Evolutionary conservation across 192 early-diverging fungal species (phyloP), one percentile per base, ranked within the genome.

Genomic region (Podila horticola): DNA sequence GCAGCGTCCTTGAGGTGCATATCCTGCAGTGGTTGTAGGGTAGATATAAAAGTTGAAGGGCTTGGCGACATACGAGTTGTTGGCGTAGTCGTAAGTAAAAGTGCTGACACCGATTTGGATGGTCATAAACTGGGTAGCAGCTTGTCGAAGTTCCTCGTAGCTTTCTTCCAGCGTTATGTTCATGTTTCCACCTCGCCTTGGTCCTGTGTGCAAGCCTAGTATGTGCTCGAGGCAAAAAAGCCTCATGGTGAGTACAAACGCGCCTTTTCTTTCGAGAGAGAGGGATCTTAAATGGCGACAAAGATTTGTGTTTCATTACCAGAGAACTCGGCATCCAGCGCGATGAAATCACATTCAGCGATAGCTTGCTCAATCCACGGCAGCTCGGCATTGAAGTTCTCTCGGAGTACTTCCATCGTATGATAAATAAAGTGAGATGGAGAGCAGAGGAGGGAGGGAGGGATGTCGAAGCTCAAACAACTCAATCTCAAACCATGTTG

Each of bases 31-130:
- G 4, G 84, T 71, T 4, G 84, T 83, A 7, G 95, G 95, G 69
- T 97, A 97, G n/a, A 97, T 87, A 82, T 93, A 96, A 68, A 96
- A 95, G 75, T 96, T 99, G 87, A 94, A 97, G 6, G 97, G 92
- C 48, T 84, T 84, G 1, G 94, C 94, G 58, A 91, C 73, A 83
- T 95, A 97, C 62, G 71, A 81, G 22, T 86, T 65, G 34, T 81
- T 74, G 5, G 71, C 65, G 2, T 76, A 86, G 36, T 87, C 82
- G 85, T 91, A 95, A 6, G 83, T 91, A 72, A 96, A 99, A 22
- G 92, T 87, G 58, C 93, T 91, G 48, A 99, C 73, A 8, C 97
- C 97, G 34, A 92, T 94, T 83, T 99, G 97, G 34, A 91, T 85
- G 20, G 94, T 88, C 31, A 82, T 82, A 70, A 86, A 89, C 63